phyloP scores from a whole-genome alignment of 495 filamentous ascomycete species.

The Gamarada debralockiae region DNA sequence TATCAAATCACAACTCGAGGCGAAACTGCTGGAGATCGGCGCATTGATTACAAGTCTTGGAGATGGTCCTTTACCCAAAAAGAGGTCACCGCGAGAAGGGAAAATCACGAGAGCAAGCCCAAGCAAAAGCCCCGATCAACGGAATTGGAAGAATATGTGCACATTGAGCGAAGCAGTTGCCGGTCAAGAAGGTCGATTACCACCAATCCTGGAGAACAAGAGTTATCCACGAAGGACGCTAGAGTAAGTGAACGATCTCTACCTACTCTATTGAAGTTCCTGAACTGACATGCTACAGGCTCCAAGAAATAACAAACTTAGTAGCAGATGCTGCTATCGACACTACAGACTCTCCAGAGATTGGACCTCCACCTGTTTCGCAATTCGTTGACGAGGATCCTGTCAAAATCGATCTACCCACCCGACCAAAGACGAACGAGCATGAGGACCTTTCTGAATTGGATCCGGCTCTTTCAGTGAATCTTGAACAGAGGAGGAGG shows the following conservation, averaged over 20 bases:
- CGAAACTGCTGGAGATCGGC: constrained; percentile 63
- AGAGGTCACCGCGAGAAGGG: constrained; percentile 26
- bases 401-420: constrained; percentile 48
- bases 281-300: constrained; percentile 32
- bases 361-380: constrained; percentile 62
- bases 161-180: constrained; percentile 43
- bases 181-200: constrained; percentile 62
- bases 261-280: background rate
- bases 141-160: constrained; percentile 41
- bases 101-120: constrained; percentile 24
- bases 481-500: constrained; percentile 48
- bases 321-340: constrained; percentile 35
- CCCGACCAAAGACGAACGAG: constrained; percentile 8
- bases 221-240: constrained; percentile 67
- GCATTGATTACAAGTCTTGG: constrained; percentile 57
- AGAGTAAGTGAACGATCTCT: constrained; percentile 49
- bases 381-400: constrained; percentile 60
- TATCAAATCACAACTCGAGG: constrained; percentile 66
- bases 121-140: constrained; percentile 41
- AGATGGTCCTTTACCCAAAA: constrained; percentile 23
- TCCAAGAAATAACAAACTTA: constrained; percentile 40
- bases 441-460: constrained; percentile 17
- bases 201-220: constrained; percentile 83
- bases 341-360: constrained; percentile 55
- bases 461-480: constrained; percentile 32